Evolutionary conservation across 2,329 filamentous ascomycete genomes (phyloP), one percentile per base, ranked within the genome.

Genomic region (Xylariaceae sp.): DNA sequence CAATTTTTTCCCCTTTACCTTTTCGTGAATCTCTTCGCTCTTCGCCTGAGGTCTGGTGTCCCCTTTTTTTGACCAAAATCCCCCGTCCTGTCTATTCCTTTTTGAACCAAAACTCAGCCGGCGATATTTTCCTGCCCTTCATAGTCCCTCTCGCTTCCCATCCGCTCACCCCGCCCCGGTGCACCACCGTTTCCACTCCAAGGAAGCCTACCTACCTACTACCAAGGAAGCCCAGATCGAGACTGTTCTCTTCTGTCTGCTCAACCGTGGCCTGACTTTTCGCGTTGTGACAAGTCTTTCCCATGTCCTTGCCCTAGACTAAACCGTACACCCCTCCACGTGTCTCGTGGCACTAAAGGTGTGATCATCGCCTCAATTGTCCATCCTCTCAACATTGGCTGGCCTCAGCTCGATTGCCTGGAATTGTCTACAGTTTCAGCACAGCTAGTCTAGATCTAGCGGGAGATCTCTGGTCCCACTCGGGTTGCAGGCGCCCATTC

Each of bases 401-500:
- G 68, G 68, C 63, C 69, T 66, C 66, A 67, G 67, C 53, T 64
- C 66, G 65, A 64, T 65, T 59, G 61, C 59, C 37, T 58, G 63
- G 64, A 62, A 57, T 64, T 55, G 71, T 72, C 75, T 75, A 73
- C 74, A 77, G 78, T 80, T 30, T 30, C 74, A 77, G 65, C 79
- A 77, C 76, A 77, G 78, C 71, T 76, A 77, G 78, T 72, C 72
- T 72, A 30, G 23, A 30, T 69, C 71, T 69, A 71, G 64, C 69
- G 73, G 63, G 71, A 73, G 68, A 73, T 69, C 72, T 74, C 69
- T 76, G 74, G 71, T 76, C 73, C 69, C 71, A 71, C 68, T 68
- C 68, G 72, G 81, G 82, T 76, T 81, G 81, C 82, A 79, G 81
- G 82, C 82, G 80, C 81, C 81, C 81, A 30, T 78, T 74, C 71